Evolutionary conservation across 202 grass and related monocot species (phyloP), one percentile per base, ranked within the genome.

Genomic region (Eragrostis tef): DNA sequence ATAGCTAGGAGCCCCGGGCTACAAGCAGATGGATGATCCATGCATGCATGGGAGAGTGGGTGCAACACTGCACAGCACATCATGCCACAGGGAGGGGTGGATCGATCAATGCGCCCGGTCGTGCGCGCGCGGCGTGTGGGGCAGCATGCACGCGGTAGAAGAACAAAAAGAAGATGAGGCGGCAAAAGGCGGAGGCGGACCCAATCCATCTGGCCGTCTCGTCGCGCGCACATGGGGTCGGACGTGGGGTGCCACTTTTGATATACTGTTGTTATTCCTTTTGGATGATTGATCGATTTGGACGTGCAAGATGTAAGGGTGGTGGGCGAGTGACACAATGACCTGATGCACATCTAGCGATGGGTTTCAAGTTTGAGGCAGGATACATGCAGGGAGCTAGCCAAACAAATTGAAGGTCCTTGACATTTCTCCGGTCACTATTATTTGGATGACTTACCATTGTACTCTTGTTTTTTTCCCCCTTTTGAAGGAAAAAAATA

Each of bases 161-260:
- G 34, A 48, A 21, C 61, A 29, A 26, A 66, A 51, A 34, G n/a
- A n/a, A n/a, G 58, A 9, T 2, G 66, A 70, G 10, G 20, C 13
- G 15, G 2, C 6, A 54, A 54, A 54, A 54, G 52, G 52, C 51
- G 5, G 16, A 21, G 34, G 42, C 73, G 24, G 34, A 39, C 34
- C 34, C 34, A 39, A 31, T 3, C 29, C 29, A n/a, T n/a, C 29
- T 39, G 34, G 5, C 29, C 29, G 29, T 39, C 34, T 39, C 74
- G 73, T 59, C 44, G 64, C 52, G 45, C 53, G 65, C 67, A 80
- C 87, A 77, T 89, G 87, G 77, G 71, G 41, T 16, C 22, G 43
- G 67, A 59, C 81, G 73, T n/a, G n/a, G n/a, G n/a, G n/a, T 84
- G 73, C 49, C 34, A 56, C 70, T 61, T 80, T 88, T 53, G 75